Conservation (phyloP, 805 yeast genomes). For the Sporopachydermia quercuum region DNA sequence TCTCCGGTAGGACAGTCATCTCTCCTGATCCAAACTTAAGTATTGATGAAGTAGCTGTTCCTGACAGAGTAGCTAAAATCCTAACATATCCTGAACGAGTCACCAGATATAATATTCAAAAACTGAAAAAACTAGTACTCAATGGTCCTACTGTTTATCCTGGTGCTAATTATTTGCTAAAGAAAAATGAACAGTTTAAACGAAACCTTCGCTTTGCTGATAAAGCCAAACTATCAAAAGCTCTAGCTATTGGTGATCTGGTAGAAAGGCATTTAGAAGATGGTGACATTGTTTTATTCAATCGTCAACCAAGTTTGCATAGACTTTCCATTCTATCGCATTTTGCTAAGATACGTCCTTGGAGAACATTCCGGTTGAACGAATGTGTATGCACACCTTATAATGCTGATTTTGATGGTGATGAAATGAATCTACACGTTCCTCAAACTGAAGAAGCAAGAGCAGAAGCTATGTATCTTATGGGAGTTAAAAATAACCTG, state of each 20-base stretch:
- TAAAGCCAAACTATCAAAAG: slow-evolving; percentile 57
- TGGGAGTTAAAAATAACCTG: slow-evolving; percentile 94
- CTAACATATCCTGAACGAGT: slow-evolving; percentile 93
- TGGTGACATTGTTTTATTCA: slow-evolving; percentile 90
- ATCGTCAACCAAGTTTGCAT: slow-evolving; percentile 96
- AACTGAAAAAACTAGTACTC: slow-evolving; percentile 55
- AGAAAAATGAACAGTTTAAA: slow-evolving; percentile 72
- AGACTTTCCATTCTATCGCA: slow-evolving; percentile 88
- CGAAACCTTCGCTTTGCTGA: slow-evolving; percentile 86
- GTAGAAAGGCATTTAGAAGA: slow-evolving; percentile 96
- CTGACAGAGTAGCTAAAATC: slow-evolving; percentile 90
- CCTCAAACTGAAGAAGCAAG: slow-evolving; percentile 99
- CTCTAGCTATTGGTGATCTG: slow-evolving; percentile 73
- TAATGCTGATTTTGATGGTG: slow-evolving; percentile 99
- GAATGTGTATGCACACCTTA: slow-evolving; percentile 99
- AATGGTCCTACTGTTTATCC: slow-evolving; percentile 89
- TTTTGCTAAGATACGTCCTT: slow-evolving; percentile 90
- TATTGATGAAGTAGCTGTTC: slow-evolving; percentile 97
- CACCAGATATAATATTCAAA: slow-evolving; percentile 70
- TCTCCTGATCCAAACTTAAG: slow-evolving; percentile 95
- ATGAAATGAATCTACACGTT: slow-evolving; percentile 96
- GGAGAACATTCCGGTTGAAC: slow-evolving; percentile 93
- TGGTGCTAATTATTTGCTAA: slow-evolving; percentile 86
- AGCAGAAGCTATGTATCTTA: slow-evolving; percentile 94
- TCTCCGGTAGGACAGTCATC: slow-evolving; percentile 94